phyloP scores from a whole-genome alignment of 83 land plant species.

The Isoetes engelmannii region DNA sequence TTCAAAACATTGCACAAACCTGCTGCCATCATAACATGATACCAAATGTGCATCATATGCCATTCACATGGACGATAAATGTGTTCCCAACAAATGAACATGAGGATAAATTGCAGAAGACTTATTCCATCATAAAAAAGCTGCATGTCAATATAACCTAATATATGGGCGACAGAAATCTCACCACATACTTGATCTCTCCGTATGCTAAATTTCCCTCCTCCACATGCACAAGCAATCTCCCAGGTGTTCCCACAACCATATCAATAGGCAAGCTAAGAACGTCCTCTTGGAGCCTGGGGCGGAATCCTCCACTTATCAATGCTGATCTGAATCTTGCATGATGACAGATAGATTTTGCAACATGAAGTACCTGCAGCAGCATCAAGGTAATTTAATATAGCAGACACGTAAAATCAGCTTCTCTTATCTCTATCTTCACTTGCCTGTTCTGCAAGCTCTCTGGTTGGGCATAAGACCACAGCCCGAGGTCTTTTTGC shows the following conservation, averaged over 20 bases:
- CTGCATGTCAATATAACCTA: too few relatives aligned
- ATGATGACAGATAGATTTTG: slow-evolving; percentile 90
- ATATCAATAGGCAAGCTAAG: slow-evolving; percentile 76
- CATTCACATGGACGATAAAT: too few relatives aligned
- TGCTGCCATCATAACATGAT: too few relatives aligned
- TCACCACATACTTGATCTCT: slow-evolving; percentile 96
- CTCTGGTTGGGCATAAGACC: slow-evolving; percentile 93
- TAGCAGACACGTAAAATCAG: neutral
- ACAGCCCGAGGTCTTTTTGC: slow-evolving; percentile 91
- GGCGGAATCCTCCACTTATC: slow-evolving; percentile 87
- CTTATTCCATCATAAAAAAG: too few relatives aligned
- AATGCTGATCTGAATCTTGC: slow-evolving; percentile 83
- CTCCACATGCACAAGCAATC: slow-evolving; percentile 88
- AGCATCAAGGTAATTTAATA: neutral
- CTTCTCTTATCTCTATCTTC: neutral
- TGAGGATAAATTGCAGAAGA: too few relatives aligned
- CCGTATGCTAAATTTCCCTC: slow-evolving; percentile 96
- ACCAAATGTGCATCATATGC: too few relatives aligned
- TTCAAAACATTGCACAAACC: too few relatives aligned
- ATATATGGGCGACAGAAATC: too few relatives aligned
- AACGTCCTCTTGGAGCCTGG: slow-evolving; percentile 86
- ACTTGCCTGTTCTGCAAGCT: slow-evolving; percentile 23
- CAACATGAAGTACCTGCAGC: slow-evolving; percentile 80
- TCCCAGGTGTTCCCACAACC: slow-evolving; percentile 98
- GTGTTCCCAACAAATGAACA: too few relatives aligned